Evolutionary conservation across 495 filamentous ascomycete species (phyloP).

Genomic region (Neurospora tetraspora): DNA sequence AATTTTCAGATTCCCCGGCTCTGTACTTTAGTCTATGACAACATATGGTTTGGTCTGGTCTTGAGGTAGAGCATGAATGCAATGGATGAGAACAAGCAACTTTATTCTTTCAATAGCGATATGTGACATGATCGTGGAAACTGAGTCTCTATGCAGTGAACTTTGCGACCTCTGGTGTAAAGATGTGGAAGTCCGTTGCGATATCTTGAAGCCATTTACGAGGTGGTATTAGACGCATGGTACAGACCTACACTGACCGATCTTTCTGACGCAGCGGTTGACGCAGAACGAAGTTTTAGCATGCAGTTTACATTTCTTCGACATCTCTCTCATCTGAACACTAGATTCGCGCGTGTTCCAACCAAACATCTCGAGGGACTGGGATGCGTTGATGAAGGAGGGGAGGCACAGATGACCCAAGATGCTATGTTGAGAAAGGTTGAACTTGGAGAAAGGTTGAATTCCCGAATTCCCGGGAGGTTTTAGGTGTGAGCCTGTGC

Average conservation of each 20-base stretch:
- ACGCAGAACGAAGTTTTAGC: neutral
- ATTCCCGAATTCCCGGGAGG: too few species aligned
- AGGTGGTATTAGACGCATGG: neutral
- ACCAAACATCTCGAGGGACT: neutral
- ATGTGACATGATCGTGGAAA: neutral
- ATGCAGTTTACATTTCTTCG: neutral
- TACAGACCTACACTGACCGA: neutral
- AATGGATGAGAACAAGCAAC: slow-evolving; percentile 5
- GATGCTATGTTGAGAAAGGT: neutral
- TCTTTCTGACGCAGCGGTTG: neutral
- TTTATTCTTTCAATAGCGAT: neutral
- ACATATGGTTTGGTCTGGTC: slow-evolving; percentile 11
- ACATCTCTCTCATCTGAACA: neutral
- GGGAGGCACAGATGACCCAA: neutral
- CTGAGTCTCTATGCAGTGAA: neutral
- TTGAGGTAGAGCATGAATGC: slow-evolving; percentile 22
- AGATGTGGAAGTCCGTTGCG: neutral
- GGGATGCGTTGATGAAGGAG: neutral
- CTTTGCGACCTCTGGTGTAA: neutral
- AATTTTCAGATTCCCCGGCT: slow-evolving; percentile 11
- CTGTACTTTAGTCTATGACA: slow-evolving; percentile 23
- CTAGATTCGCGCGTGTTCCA: neutral
- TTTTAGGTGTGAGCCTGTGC: too few species aligned
- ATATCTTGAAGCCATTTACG: neutral
- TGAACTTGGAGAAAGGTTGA: too few species aligned